Evolutionary conservation across 2,329 filamentous ascomycete species (phyloP).

Genomic region (Penicillium oxalicum): DNA sequence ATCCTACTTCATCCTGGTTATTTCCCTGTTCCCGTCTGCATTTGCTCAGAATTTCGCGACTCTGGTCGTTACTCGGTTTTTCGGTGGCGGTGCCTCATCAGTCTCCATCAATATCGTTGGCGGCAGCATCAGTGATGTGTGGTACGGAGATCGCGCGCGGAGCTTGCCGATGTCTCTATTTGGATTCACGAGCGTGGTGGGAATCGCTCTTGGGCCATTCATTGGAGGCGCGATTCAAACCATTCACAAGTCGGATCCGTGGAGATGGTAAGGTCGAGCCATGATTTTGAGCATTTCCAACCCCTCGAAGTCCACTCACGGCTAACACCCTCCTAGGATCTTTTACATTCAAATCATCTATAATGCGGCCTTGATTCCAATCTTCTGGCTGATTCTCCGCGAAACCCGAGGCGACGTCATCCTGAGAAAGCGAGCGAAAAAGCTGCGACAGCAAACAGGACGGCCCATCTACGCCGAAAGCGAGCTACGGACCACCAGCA

Average conservation of each 20-base stretch:
- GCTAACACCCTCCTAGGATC: constrained; percentile 29
- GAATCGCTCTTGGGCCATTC: constrained; percentile 42
- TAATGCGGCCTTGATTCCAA: constrained; percentile 37
- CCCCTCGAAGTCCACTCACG: accelerated
- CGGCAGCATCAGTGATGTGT: constrained; percentile 32
- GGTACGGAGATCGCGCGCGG: constrained; percentile 34
- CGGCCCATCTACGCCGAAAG: constrained; percentile 23
- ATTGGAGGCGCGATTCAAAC: constrained; percentile 37
- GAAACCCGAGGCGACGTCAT: constrained; percentile 42
- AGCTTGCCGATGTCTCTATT: constrained; percentile 42
- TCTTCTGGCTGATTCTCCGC: constrained; percentile 38
- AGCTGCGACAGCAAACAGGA: constrained; percentile 34
- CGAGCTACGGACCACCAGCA: constrained; percentile 20
- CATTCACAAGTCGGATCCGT: constrained; percentile 29
- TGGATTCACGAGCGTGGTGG: constrained; percentile 40
- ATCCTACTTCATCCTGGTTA: constrained; percentile 37
- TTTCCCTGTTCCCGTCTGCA: constrained; percentile 40
- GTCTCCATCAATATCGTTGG: constrained; percentile 40
- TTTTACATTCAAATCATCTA: constrained; percentile 43
- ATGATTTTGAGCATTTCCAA: too few relatives aligned
- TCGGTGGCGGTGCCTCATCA: constrained; percentile 41
- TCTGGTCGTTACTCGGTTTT: constrained; percentile 40
- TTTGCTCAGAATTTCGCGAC: constrained; percentile 44
- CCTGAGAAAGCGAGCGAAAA: constrained; percentile 34
- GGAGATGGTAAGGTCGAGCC: constrained; percentile 36